Conservation (phyloP, 441 rosid species). For the Populus tomentosa region DNA sequence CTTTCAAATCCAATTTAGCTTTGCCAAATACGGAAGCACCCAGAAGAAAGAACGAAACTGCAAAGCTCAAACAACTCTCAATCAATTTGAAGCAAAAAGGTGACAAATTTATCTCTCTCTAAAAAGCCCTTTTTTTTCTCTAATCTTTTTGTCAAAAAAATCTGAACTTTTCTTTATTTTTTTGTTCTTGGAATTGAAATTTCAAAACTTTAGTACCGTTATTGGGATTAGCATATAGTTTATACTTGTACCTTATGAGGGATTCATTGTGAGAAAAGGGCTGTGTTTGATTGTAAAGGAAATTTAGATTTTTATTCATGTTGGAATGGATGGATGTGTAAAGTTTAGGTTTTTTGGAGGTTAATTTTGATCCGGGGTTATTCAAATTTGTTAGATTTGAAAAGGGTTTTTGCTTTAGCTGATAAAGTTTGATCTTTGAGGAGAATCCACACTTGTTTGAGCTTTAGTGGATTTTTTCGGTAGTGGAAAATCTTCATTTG, state of each 20-base stretch:
- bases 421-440: neutral
- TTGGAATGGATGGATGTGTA: neutral
- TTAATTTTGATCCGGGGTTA: conserved; percentile 27
- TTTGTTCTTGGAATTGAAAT: neutral
- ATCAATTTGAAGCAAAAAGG: neutral
- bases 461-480: neutral
- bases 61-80: neutral
- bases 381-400: conserved; percentile 17
- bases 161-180: neutral
- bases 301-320: neutral
- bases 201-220: neutral
- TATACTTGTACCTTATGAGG: neutral
- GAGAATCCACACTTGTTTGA: neutral
- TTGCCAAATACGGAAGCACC: neutral
- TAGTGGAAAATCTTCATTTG: conserved; percentile 6
- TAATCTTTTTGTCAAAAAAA: neutral
- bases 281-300: conserved; percentile 7
- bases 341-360: neutral
- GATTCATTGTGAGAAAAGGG: neutral
- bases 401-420: conserved; percentile 10
- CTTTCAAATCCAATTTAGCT: neutral
- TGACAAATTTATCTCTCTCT: neutral
- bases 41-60: neutral
- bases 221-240: neutral
- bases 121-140: neutral